Evolutionary conservation across 345 rosid genomes (phyloP).

Genomic region (Citropsis articulata): DNA sequence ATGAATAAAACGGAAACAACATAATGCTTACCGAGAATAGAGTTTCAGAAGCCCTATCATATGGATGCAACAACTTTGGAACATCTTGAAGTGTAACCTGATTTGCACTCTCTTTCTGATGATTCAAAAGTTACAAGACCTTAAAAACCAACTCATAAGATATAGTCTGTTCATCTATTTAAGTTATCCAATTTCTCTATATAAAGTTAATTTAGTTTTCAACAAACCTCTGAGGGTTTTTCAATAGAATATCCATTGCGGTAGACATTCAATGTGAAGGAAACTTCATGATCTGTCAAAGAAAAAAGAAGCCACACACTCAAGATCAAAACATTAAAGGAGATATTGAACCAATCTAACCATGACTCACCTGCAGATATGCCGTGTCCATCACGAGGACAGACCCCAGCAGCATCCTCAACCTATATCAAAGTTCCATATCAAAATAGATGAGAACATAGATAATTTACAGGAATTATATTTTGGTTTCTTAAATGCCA

Average conservation of each 20-base stretch:
- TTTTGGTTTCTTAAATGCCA: neutral
- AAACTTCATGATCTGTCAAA: slow-evolving; percentile 67
- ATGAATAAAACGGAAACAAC: slow-evolving; percentile 2
- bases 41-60: slow-evolving; percentile 84
- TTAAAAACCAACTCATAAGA: slow-evolving; percentile 18
- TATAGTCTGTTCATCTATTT: neutral
- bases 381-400: slow-evolving; percentile 24
- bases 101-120: slow-evolving; percentile 42
- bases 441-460: neutral
- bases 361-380: slow-evolving; percentile 38
- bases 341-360: slow-evolving; percentile 9
- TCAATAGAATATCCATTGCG: slow-evolving; percentile 73
- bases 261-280: slow-evolving; percentile 70
- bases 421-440: slow-evolving; percentile 42
- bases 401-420: slow-evolving; percentile 30
- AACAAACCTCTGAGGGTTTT: slow-evolving; percentile 74
- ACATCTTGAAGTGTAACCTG: slow-evolving; percentile 56
- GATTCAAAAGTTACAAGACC: slow-evolving; percentile 12
- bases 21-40: slow-evolving; percentile 63
- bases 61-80: slow-evolving; percentile 67
- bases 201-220: slow-evolving; percentile 12
- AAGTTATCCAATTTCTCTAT: neutral
- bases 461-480: too few species aligned
- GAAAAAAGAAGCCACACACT: slow-evolving; percentile 15
- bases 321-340: slow-evolving; percentile 7